Percentiles rank a stretch among this genome's conserved stretches.
Evolutionary conservation across 208 protist species (phyloP).

Genomic region (Naegleria gruberi): DNA sequence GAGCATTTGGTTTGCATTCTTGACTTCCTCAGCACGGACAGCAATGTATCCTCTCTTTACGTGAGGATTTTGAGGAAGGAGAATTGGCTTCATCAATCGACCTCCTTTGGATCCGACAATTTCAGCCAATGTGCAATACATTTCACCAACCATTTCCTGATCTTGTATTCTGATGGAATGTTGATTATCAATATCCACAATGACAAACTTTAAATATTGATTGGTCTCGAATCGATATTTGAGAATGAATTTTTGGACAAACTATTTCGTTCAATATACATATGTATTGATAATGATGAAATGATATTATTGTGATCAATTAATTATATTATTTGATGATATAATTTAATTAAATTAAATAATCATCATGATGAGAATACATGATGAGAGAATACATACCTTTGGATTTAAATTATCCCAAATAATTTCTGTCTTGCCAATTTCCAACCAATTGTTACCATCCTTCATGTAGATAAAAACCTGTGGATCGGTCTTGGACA

Average conservation of each 20-base stretch:
- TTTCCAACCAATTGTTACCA: neutral
- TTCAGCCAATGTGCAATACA: conserved; percentile 19
- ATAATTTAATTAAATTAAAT: no score
- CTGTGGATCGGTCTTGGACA: neutral
- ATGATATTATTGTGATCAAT: no score
- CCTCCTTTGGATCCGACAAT: neutral
- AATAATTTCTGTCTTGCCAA: conserved; percentile 9
- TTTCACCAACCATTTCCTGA: conserved; percentile 29
- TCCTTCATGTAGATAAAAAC: neutral
- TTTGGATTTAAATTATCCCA: conserved; percentile 12
- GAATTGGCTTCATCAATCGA: neutral
- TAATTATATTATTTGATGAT: no score
- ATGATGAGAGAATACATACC: no score
- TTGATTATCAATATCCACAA: conserved; percentile 22
- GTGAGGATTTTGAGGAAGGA: conserved; percentile 3
- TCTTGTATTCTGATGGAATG: neutral
- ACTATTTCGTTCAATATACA: no score
- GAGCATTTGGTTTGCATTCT: neutral
- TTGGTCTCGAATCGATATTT: conserved; percentile 8
- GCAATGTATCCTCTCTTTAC: neutral
- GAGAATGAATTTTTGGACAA: neutral
- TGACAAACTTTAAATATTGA: conserved; percentile 7
- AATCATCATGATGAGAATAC: no score
- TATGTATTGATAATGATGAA: no score
- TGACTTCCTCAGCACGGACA: conserved; percentile 10